Percentiles rank a stretch among this genome's conserved stretches.
These are phyloP conservation scores for Echites panduratus DNA, from an alignment of 257 asterid genomes.

Conservation along the genomic window DNA sequence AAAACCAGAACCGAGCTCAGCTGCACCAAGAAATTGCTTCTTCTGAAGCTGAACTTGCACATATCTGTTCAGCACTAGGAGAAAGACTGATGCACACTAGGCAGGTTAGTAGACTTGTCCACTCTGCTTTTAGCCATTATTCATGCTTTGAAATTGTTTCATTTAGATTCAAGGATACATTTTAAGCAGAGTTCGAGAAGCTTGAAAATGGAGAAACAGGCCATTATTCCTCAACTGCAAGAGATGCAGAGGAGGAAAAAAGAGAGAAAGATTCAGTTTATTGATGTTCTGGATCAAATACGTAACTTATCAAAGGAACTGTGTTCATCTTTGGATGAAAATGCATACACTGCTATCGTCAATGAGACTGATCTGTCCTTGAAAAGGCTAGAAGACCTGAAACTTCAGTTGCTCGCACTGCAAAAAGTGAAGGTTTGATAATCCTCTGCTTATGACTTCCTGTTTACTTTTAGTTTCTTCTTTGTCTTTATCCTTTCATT, in stretches of 20 bases:
- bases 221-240: slow-evolving; percentile 56
- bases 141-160: background rate
- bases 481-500: slow-evolving; percentile 11
- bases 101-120: slow-evolving; percentile 35
- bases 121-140: background rate
- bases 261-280: slow-evolving; percentile 62
- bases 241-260: slow-evolving; percentile 50
- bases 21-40: slow-evolving; percentile 67
- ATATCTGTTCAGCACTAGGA: slow-evolving; percentile 59
- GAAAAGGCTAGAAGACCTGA: slow-evolving; percentile 58
- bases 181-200: slow-evolving; percentile 48
- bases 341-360: slow-evolving; percentile 14
- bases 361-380: slow-evolving; percentile 72
- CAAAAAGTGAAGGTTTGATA: slow-evolving; percentile 59
- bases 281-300: slow-evolving; percentile 58
- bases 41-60: slow-evolving; percentile 72
- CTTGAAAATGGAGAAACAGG: slow-evolving; percentile 60
- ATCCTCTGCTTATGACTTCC: background rate
- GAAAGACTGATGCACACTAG: slow-evolving; percentile 40
- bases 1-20: slow-evolving; percentile 58
- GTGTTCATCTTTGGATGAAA: slow-evolving; percentile 30
- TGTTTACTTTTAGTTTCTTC: slow-evolving; percentile 5
- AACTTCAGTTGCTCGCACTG: slow-evolving; percentile 41
- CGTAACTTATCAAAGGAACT: slow-evolving; percentile 53
- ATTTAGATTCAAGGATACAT: slow-evolving; percentile 13